phyloP scores from a whole-genome alignment of 345 rosid species.

The Ceriops decandra region DNA sequence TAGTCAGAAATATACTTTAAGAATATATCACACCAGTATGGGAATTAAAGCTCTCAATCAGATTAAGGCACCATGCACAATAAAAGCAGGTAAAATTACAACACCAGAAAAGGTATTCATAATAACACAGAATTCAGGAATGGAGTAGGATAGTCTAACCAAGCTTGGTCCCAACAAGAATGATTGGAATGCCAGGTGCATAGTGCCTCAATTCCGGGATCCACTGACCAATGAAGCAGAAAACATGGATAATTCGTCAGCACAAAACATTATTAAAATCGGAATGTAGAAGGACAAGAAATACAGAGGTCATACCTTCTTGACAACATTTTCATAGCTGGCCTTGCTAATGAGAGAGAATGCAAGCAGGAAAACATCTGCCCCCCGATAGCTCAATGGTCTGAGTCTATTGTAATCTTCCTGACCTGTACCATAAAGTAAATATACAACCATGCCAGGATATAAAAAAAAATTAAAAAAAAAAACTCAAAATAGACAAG shows the following conservation, averaged over 20 bases:
- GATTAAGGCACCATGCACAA: too few species aligned
- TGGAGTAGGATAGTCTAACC: slow-evolving; percentile 33
- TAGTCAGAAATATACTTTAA: too few species aligned
- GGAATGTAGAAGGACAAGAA: background rate
- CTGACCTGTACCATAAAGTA: slow-evolving; percentile 56
- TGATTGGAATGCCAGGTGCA: slow-evolving; percentile 63
- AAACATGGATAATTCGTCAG: slow-evolving; percentile 21
- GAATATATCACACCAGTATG: too few species aligned
- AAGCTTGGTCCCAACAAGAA: slow-evolving; percentile 63
- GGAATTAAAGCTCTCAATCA: too few species aligned
- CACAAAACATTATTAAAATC: slow-evolving; percentile 8
- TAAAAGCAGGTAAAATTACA: too few species aligned
- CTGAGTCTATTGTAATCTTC: slow-evolving; percentile 89
- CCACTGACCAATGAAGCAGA: slow-evolving; percentile 53
- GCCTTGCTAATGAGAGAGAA: slow-evolving; percentile 94
- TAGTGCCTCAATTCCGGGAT: slow-evolving; percentile 90
- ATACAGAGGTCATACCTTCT: slow-evolving; percentile 48
- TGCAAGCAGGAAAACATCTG: slow-evolving; percentile 85
- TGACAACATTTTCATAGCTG: slow-evolving; percentile 83
- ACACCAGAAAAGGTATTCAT: background rate
- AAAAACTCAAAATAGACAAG: background rate
- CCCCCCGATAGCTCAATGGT: slow-evolving; percentile 91
- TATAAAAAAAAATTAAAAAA: background rate
- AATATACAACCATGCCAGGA: slow-evolving; percentile 13
- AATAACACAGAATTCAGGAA: background rate